Evolutionary conservation across 352 stramenopile genomes (phyloP), one percentile per base, ranked within the genome.

Genomic region (Phytophthora pini): DNA sequence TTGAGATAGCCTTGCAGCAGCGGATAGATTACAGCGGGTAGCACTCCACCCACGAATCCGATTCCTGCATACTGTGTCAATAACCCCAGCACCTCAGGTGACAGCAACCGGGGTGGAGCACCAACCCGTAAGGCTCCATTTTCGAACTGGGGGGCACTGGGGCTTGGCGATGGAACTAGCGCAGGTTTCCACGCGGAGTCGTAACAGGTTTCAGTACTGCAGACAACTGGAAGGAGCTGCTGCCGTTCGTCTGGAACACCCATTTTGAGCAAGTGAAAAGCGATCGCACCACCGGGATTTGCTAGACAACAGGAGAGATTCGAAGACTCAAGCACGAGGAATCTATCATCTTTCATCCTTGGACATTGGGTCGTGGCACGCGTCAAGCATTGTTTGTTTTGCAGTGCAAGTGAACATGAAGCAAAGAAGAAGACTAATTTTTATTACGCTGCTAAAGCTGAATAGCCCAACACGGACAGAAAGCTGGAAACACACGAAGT

Each of bases 61-160:
- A 88, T 74, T 36, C 62, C 76, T 3, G 75, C 72, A 60, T 84
- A 88, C 50, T 88, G 76, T n/a, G 40, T 65, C 5, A 86, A 41
- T 15, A 88, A 24, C 5, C 56, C 74, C 22, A 83, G 36, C 8
- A 65, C 68, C 17, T 72, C 59, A 6, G 26, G 43, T 4, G 69
- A 76, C 12, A 73, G 62, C 49, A 87, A 40, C 15, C 52, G n/a
- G 2, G 64, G 53, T 2, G 71, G 56, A 3, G 54, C 32, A 24
- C 74, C 74, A 2, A 52, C 66, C n/a, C 72, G 60, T n/a, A 81
- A 47, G 3, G 61, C 70, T 4, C 66, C 74, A 45, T 72, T 54
- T 49, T 77, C 69, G 15, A 70, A 58, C 15, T 61, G 56, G 17
- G 5, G 36, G 12, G 22, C 32, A 47, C 20, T 17, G 34, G 44